A percentile compares a stretch with the other conserved stretches of the same genome.
Conservation (phyloP, 768 basidiomycete genomes). For the Tulasnella calospora region DNA sequence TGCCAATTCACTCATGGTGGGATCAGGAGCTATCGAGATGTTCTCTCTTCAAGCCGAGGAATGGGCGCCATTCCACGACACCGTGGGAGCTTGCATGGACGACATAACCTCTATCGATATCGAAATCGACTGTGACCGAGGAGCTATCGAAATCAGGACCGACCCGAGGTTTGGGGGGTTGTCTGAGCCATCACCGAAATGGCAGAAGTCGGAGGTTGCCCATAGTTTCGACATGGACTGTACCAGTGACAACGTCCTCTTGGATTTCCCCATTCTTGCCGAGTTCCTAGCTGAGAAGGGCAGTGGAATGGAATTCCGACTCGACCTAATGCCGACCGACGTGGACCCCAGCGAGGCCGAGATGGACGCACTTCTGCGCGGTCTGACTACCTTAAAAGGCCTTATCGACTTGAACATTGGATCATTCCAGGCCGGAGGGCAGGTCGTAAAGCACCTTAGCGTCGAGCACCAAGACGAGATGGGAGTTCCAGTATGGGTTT, state of each 20-base stretch:
- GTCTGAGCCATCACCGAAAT: too few species aligned
- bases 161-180: background rate
- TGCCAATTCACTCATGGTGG: background rate
- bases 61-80: background rate
- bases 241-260: background rate
- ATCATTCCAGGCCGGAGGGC: background rate
- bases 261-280: background rate
- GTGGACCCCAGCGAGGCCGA: background rate
- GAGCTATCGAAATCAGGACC: background rate
- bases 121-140: background rate
- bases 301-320: background rate
- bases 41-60: background rate
- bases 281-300: background rate
- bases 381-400: background rate
- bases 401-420: background rate
- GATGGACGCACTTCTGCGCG: background rate
- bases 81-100: background rate
- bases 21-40: background rate
- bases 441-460: background rate
- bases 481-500: background rate
- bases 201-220: background rate
- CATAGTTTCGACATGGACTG: background rate
- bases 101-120: background rate
- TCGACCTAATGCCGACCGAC: background rate
- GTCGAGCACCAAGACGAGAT: background rate